Evolutionary conservation across 2,329 filamentous ascomycete species (phyloP).

Genomic region (Colletotrichum orchidophilum): DNA sequence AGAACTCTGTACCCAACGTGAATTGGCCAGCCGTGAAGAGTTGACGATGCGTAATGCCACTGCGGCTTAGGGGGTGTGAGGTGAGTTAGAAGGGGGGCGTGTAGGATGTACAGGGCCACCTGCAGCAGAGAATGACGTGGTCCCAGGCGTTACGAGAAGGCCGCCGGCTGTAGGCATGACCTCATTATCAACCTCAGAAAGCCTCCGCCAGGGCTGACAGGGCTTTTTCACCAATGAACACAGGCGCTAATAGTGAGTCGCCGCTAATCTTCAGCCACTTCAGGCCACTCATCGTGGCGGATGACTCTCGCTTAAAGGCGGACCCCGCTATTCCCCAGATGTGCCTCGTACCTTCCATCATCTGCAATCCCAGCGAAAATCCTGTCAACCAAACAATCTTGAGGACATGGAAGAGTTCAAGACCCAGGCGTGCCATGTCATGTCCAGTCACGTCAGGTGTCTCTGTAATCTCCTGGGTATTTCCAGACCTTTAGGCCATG

Average conservation of each 20-base stretch:
- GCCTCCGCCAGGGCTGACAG: not conserved
- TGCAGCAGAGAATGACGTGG: conserved; percentile 28
- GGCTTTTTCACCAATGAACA: not conserved
- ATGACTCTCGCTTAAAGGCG: conserved; percentile 4
- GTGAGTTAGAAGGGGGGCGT: not conserved
- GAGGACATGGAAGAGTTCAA: not conserved
- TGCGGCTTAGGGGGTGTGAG: not conserved
- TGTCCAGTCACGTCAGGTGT: not conserved
- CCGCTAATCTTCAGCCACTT: conserved; percentile 24
- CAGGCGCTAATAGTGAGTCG: not conserved
- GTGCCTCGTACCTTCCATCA: conserved; percentile 7
- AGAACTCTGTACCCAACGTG: not conserved
- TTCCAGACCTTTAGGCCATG: not conserved
- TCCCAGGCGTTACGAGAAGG: conserved; percentile 9
- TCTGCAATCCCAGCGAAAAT: not conserved
- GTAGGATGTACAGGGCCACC: not conserved
- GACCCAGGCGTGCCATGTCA: not conserved
- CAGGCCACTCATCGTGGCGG: conserved; percentile 11
- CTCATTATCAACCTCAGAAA: conserved; percentile 7
- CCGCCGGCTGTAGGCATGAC: conserved; percentile 11
- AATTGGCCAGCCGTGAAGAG: not conserved
- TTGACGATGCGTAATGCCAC: conserved; percentile 30
- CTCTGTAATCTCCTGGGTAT: not conserved
- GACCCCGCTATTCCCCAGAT: not conserved
- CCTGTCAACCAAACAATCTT: not conserved